Conservation (phyloP, 2,329 filamentous ascomycete genomes). For the Aspergillus ustus region DNA sequence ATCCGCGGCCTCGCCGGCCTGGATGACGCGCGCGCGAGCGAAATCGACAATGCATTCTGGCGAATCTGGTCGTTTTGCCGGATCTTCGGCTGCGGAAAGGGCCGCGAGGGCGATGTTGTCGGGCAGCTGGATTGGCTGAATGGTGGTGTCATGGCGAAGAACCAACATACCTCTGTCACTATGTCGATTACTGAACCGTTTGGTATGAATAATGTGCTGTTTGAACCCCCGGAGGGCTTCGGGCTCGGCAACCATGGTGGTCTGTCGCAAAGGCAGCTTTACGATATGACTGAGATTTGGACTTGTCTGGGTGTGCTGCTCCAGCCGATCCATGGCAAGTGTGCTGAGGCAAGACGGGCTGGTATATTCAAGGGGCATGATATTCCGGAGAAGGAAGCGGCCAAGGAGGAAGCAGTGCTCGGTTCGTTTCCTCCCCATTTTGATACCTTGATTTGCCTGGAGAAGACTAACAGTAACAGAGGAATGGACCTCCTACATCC, state of each 20-base stretch:
- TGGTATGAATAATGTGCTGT: constrained; percentile 58
- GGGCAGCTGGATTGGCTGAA: constrained; percentile 68
- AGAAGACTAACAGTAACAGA: constrained; percentile 44
- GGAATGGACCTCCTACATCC: constrained; percentile 65
- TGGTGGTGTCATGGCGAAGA: constrained; percentile 58
- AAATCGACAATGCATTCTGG: constrained; percentile 67
- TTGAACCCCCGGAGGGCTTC: constrained; percentile 63
- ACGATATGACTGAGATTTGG: constrained; percentile 69
- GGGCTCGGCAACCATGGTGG: constrained; percentile 61
- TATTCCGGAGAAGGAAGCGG: constrained; percentile 47
- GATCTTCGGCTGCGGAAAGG: constrained; percentile 64
- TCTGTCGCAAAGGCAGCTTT: constrained; percentile 60
- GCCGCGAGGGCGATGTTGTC: constrained; percentile 62
- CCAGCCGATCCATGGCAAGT: constrained; percentile 59
- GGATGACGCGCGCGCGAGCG: constrained; percentile 50
- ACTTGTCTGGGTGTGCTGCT: constrained; percentile 63
- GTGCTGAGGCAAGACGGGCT: constrained; percentile 57
- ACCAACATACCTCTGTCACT: constrained; percentile 43
- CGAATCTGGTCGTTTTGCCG: constrained; percentile 69
- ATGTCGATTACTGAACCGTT: constrained; percentile 55
- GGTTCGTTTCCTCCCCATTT: constrained; percentile 43
- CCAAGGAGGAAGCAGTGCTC: constrained; percentile 56
- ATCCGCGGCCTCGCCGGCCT: constrained; percentile 57
- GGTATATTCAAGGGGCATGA: constrained; percentile 63
- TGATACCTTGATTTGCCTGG: not conserved